These are phyloP conservation scores for Kazachstania africana DNA, from an alignment of 805 yeast species.

Conservation along the genomic window DNA sequence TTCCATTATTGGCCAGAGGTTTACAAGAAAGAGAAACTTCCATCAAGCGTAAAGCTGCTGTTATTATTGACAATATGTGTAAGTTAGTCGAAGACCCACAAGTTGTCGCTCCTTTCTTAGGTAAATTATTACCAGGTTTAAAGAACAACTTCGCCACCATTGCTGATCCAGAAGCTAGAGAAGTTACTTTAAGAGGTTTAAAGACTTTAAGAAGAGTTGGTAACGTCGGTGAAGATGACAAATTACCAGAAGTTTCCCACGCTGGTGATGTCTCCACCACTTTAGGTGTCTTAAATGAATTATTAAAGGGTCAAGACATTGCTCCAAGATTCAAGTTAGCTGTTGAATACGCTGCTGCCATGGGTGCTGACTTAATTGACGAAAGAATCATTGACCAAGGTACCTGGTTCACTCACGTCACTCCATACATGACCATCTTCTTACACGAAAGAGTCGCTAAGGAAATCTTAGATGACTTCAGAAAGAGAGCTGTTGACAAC, in stretches of 20 bases:
- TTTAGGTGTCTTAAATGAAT: slow-evolving; percentile 63
- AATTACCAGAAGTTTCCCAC: slow-evolving; percentile 92
- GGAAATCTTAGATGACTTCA: slow-evolving; percentile 83
- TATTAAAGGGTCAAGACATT: slow-evolving; percentile 56
- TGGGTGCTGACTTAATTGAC: slow-evolving; percentile 98
- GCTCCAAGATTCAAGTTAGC: slow-evolving; percentile 72
- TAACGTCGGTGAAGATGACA: slow-evolving; percentile 82
- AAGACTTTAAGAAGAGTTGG: slow-evolving; percentile 98
- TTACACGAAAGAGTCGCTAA: slow-evolving; percentile 87
- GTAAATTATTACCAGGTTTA: slow-evolving; percentile 90
- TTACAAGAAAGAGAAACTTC: slow-evolving; percentile 98
- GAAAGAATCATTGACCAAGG: slow-evolving; percentile 91
- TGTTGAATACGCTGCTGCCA: slow-evolving; percentile 76
- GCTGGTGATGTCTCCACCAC: slow-evolving; percentile 96
- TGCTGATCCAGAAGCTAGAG: slow-evolving; percentile 99
- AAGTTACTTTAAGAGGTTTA: slow-evolving; percentile 93
- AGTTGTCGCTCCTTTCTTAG: slow-evolving; percentile 98
- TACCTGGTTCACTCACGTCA: slow-evolving; percentile 79
- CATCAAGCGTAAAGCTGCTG: slow-evolving; percentile 99
- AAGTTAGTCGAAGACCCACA: slow-evolving; percentile 99
- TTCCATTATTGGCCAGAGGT: slow-evolving; percentile 98
- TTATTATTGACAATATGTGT: slow-evolving; percentile 99
- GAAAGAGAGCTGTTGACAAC: slow-evolving; percentile 95
- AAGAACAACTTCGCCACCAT: slow-evolving; percentile 88
- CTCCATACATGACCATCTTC: slow-evolving; percentile 93